Evolutionary conservation across 228 moss, liverwort and hornwort genomes (phyloP).

Genomic region (Sphagnum fallax): DNA sequence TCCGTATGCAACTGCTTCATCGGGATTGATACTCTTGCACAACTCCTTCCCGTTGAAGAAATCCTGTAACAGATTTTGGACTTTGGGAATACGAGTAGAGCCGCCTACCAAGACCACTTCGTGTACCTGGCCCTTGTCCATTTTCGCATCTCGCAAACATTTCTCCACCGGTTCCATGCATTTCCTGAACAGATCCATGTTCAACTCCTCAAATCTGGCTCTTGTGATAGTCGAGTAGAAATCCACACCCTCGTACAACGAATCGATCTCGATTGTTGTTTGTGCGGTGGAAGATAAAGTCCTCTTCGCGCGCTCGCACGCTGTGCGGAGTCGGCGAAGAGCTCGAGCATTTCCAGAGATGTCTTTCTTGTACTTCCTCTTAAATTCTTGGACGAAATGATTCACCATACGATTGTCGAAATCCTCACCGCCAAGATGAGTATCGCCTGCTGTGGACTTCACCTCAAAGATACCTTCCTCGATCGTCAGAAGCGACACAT

Average conservation of each 20-base stretch:
- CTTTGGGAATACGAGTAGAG: conserved; percentile 42
- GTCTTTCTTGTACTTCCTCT: conserved; percentile 62
- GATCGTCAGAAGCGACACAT: conserved; percentile 41
- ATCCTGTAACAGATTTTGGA: conserved; percentile 32
- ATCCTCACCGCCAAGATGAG: conserved; percentile 52
- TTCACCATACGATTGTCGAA: conserved; percentile 48
- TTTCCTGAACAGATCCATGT: conserved; percentile 40
- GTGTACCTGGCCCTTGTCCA: conserved; percentile 32
- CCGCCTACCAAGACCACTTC: conserved; percentile 43
- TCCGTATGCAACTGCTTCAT: conserved; percentile 42
- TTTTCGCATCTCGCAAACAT: conserved; percentile 38
- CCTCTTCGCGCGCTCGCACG: conserved; percentile 49
- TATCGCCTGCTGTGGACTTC: conserved; percentile 24
- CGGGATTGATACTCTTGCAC: conserved; percentile 45
- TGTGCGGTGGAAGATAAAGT: conserved; percentile 37
- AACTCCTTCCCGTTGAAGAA: conserved; percentile 46
- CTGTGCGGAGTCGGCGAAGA: conserved; percentile 40
- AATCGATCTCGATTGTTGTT: conserved; percentile 26
- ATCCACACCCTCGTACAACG: conserved; percentile 40
- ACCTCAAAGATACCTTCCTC: conserved; percentile 52
- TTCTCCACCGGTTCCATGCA: conserved; percentile 58
- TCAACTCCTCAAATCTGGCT: conserved; percentile 47
- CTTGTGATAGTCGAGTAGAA: conserved; percentile 47
- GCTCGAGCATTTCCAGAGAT: conserved; percentile 41
- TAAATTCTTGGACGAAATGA: conserved; percentile 49